These are phyloP conservation scores for Rhazya stricta DNA, from an alignment of 257 asterid species.

Conservation along the genomic window DNA sequence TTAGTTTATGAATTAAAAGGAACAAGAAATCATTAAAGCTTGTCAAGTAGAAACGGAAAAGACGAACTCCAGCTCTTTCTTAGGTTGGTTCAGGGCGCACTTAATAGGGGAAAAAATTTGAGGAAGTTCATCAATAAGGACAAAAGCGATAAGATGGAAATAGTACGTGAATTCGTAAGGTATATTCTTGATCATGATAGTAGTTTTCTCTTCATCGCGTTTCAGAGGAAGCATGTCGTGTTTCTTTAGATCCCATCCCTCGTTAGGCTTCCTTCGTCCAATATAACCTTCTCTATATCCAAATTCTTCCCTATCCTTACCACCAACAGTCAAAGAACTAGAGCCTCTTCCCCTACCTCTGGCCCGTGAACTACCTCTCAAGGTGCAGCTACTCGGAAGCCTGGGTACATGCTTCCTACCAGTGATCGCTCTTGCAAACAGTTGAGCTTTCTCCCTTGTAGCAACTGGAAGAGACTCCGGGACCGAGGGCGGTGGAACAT, in stretches of 20 bases:
- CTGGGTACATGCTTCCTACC: neutral
- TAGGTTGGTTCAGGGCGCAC: neutral
- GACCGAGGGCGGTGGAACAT: conserved; percentile 1
- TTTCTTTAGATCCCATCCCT: conserved; percentile 3
- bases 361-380: conserved; percentile 1
- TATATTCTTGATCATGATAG: conserved; percentile 65
- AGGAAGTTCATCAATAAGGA: neutral
- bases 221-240: conserved; percentile 33
- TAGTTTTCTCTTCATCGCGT: conserved; percentile 23
- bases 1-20: neutral
- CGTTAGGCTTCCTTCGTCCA: neutral
- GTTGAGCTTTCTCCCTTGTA: neutral
- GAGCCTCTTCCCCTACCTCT: conserved; percentile 10
- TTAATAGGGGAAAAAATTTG: neutral
- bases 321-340: neutral
- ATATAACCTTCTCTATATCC: neutral
- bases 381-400: too few relatives aligned
- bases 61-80: neutral
- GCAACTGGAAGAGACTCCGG: neutral
- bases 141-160: neutral
- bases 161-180: conserved; percentile 50
- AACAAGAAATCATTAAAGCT: neutral
- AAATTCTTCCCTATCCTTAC: neutral
- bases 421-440: neutral
- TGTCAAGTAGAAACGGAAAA: neutral